These are phyloP conservation scores for Nannochloropsis gaditana DNA, from an alignment of 108 stramenopile species.

Conservation along the genomic window DNA sequence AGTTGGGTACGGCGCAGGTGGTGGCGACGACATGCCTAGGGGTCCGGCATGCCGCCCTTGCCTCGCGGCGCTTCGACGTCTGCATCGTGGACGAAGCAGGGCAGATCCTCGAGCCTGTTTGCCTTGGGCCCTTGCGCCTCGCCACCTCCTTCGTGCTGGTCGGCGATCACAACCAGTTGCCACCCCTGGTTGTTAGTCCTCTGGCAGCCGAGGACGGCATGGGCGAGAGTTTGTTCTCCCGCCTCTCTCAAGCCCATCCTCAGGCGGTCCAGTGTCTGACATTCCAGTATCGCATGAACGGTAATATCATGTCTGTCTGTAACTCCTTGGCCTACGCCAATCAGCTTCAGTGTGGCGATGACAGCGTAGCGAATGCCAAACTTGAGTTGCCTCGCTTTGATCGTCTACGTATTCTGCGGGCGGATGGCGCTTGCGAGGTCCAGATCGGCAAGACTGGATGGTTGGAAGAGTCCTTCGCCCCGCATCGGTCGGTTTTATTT, in stretches of 20 bases:
- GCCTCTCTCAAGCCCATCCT: slow-evolving; percentile 75
- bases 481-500: slow-evolving; percentile 69
- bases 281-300: slow-evolving; percentile 92
- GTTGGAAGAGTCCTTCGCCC: slow-evolving; percentile 59
- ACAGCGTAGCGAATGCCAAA: slow-evolving; percentile 55
- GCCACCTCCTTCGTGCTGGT: slow-evolving; percentile 85
- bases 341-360: slow-evolving; percentile 72
- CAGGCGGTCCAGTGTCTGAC: slow-evolving; percentile 69
- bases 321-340: slow-evolving; percentile 77
- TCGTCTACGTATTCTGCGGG: slow-evolving; percentile 18
- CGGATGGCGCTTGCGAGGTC: slow-evolving; percentile 23
- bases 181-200: slow-evolving; percentile 78
- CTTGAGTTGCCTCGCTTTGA: slow-evolving; percentile 51
- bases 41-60: slow-evolving; percentile 59
- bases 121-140: slow-evolving; percentile 72
- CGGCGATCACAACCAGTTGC: slow-evolving; percentile 95
- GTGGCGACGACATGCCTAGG: slow-evolving; percentile 77
- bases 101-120: slow-evolving; percentile 85
- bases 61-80: slow-evolving; percentile 76
- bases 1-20: slow-evolving; percentile 55
- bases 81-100: slow-evolving; percentile 98
- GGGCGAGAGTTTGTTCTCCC: slow-evolving; percentile 74
- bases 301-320: slow-evolving; percentile 74
- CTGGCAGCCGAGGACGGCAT: slow-evolving; percentile 68
- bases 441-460: slow-evolving; percentile 43